These are phyloP conservation scores for Candida xyloterini DNA, from an alignment of 805 yeast genomes.

Conservation along the genomic window DNA sequence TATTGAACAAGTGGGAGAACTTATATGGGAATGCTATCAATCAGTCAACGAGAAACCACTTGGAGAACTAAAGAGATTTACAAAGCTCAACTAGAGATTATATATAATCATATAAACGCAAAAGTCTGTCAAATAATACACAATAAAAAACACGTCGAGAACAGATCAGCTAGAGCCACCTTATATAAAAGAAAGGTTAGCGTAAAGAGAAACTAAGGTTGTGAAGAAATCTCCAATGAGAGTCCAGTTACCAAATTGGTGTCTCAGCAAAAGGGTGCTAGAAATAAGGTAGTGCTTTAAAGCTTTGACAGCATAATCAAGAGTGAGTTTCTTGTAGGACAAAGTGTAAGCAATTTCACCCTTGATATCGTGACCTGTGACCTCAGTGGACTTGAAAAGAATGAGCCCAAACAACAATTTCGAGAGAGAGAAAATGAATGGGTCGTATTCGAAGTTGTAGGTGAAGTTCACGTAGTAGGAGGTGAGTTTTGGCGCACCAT, in stretches of 20 bases:
- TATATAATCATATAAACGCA: constrained; percentile 9
- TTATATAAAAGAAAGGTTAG: constrained; percentile 35
- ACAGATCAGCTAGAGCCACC: constrained; percentile 7
- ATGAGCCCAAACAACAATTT: constrained; percentile 41
- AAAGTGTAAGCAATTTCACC: constrained; percentile 32
- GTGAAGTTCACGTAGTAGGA: constrained; percentile 56
- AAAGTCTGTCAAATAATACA: constrained; percentile 15
- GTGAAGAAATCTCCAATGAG: constrained; percentile 45
- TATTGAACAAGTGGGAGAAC: constrained; percentile 52
- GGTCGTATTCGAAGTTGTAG: constrained; percentile 51
- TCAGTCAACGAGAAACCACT: constrained; percentile 14
- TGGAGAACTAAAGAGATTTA: constrained; percentile 6
- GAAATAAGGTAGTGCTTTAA: constrained; percentile 26
- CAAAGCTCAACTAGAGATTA: constrained; percentile 1
- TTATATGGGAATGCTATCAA: constrained; percentile 40
- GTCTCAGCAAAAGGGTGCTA: constrained; percentile 38
- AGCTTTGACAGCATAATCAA: constrained; percentile 18
- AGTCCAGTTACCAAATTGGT: constrained; percentile 46
- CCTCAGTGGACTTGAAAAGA: constrained; percentile 31
- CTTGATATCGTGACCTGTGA: constrained; percentile 21
- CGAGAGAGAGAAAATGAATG: constrained; percentile 46
- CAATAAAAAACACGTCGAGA: constrained; percentile 10
- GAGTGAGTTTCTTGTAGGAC: constrained; percentile 29
- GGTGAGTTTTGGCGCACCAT: constrained; percentile 39
- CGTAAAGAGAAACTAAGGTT: constrained; percentile 47